These are phyloP conservation scores for Sambucus nigra DNA, from an alignment of 129 eudicot genomes.

Conservation along the genomic window DNA sequence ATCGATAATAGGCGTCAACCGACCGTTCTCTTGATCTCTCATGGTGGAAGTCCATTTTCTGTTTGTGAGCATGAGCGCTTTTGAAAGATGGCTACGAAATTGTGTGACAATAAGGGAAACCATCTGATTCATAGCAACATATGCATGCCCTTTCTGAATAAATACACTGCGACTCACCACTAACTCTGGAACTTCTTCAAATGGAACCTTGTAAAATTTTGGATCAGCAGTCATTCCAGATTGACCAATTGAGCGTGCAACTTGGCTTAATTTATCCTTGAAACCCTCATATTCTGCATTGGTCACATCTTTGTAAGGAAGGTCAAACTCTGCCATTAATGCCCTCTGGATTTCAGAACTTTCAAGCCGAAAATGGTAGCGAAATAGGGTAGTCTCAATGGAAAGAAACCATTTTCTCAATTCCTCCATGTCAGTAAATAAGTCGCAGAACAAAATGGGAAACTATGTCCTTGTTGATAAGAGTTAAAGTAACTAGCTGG, in stretches of 20 bases:
- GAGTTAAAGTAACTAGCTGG: too few relatives aligned
- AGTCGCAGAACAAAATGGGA: constrained; percentile 96
- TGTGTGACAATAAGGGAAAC: constrained; percentile 79
- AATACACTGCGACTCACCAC: constrained; percentile 78
- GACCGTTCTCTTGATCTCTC: constrained; percentile 84
- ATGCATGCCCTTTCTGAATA: constrained; percentile 76
- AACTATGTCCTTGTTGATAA: constrained; percentile 63
- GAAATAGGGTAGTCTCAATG: constrained; percentile 71
- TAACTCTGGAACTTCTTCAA: constrained; percentile 93
- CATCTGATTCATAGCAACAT: constrained; percentile 80
- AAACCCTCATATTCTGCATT: too few relatives aligned
- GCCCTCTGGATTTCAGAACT: constrained; percentile 42
- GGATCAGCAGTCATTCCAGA: constrained; percentile 39
- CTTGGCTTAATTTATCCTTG: constrained; percentile 60
- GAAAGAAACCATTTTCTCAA: constrained; percentile 91
- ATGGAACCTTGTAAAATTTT: constrained; percentile 59
- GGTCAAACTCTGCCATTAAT: too few relatives aligned
- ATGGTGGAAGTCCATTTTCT: constrained; percentile 90
- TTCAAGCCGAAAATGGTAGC: constrained; percentile 58
- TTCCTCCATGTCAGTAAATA: constrained; percentile 93
- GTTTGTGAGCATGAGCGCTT: constrained; percentile 90
- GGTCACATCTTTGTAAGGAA: too few relatives aligned
- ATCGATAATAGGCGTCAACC: constrained; percentile 94
- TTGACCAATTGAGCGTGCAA: constrained; percentile 60
- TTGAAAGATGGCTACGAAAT: constrained; percentile 85